A percentile compares a stretch with the other conserved stretches of the same genome.
Evolutionary conservation across 495 filamentous ascomycete genomes (phyloP).

Genomic region (Xylaria bambusicola): DNA sequence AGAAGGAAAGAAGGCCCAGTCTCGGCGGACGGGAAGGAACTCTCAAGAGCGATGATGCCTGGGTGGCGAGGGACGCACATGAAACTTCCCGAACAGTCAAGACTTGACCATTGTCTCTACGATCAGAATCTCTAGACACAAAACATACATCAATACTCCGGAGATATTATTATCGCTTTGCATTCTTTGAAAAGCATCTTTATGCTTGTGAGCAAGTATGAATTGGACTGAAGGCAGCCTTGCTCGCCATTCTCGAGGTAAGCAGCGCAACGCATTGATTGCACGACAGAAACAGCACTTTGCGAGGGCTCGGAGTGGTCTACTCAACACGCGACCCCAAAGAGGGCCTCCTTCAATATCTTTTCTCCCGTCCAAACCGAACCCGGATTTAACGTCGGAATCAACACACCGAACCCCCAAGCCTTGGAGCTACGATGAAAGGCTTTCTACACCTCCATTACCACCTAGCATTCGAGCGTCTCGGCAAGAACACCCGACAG

Average conservation of each 20-base stretch:
- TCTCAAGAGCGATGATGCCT: not conserved
- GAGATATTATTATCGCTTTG: not conserved
- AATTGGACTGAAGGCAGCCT: slow-evolving; percentile 50
- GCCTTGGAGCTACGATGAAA: not conserved
- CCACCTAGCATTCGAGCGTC: slow-evolving; percentile 9
- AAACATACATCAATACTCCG: not conserved
- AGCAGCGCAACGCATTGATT: slow-evolving; percentile 36
- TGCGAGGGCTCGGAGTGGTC: slow-evolving; percentile 37
- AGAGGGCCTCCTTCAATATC: slow-evolving; percentile 29
- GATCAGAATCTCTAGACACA: not conserved
- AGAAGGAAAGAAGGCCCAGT: slow-evolving; percentile 1
- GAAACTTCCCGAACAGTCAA: too few relatives aligned
- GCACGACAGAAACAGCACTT: slow-evolving; percentile 45
- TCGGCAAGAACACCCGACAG: not conserved
- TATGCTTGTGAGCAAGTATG: slow-evolving; percentile 29
- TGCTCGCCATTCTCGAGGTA: slow-evolving; percentile 37
- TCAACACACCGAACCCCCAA: slow-evolving; percentile 2
- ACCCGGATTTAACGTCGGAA: slow-evolving; percentile 4
- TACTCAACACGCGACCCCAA: slow-evolving; percentile 18
- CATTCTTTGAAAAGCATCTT: slow-evolving; percentile 1
- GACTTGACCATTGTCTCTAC: too few relatives aligned
- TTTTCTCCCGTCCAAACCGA: slow-evolving; percentile 20
- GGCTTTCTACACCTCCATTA: not conserved
- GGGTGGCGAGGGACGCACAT: too few relatives aligned
- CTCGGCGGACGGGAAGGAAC: not conserved